A percentile compares a stretch with the other conserved stretches of the same genome.
Conservation (phyloP, 352 stramenopile species). For the Pythium aristosporum region DNA sequence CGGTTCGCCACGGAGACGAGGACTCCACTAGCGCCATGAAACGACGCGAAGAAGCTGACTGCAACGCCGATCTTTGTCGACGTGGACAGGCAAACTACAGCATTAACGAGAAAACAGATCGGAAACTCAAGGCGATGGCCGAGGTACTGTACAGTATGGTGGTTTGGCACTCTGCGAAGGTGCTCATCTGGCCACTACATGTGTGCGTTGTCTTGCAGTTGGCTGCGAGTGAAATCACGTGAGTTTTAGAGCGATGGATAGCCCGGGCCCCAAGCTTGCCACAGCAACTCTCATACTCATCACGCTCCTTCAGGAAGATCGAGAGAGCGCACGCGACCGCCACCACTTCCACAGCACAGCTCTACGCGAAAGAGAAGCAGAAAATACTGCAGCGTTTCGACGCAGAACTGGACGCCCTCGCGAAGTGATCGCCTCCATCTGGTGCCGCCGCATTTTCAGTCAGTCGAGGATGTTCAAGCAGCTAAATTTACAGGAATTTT, state of each 20-base stretch:
- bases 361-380: slow-evolving; percentile 33
- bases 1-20: slow-evolving; percentile 10
- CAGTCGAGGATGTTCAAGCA: slow-evolving; percentile 4
- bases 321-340: slow-evolving; percentile 23
- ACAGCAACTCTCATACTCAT: too few relatives aligned
- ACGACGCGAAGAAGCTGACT: slow-evolving; percentile 4
- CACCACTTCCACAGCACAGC: slow-evolving; percentile 24
- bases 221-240: slow-evolving; percentile 29
- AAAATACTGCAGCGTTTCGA: slow-evolving; percentile 28
- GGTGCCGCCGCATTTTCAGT: not conserved
- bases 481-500: slow-evolving; percentile 2
- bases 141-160: slow-evolving; percentile 17
- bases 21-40: not conserved
- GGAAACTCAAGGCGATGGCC: slow-evolving; percentile 23
- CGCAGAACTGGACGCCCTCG: slow-evolving; percentile 23
- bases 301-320: slow-evolving; percentile 15
- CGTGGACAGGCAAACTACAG: slow-evolving; percentile 26
- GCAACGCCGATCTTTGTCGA: not conserved
- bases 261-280: too few relatives aligned
- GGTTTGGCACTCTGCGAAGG: not conserved
- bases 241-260: not conserved
- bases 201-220: slow-evolving; percentile 18
- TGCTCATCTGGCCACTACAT: not conserved
- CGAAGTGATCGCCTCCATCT: not conserved
- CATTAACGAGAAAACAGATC: slow-evolving; percentile 30